Evolutionary conservation across 2,329 filamentous ascomycete genomes (phyloP), one percentile per base, ranked within the genome.

Genomic region (Mycogone perniciosa): DNA sequence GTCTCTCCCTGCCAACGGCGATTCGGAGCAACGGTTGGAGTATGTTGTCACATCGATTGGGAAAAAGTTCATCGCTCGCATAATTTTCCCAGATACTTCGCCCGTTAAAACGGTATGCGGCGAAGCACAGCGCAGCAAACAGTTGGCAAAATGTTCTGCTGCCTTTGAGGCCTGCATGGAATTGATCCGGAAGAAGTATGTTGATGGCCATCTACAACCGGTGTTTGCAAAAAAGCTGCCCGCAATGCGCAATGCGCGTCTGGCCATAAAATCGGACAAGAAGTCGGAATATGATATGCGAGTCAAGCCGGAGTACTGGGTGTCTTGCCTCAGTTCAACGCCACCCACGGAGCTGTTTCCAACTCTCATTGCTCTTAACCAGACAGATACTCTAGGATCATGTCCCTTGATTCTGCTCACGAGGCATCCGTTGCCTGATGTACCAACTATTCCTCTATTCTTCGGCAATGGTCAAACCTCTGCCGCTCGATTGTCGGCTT

Each of bases 121-220:
- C 5, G 73, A 71, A 6, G 70, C 81, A 0, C 81, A 85, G 50
- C 65, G 73, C 6, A 88, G 77, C 51, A 97, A 96, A 66, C 76
- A 83, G 31, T 70, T 86, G 13, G 92, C 93, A 4, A 95, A 93
- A 66, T 89, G 88, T 57, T 89, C 91, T 0, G 92, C 91, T 3
- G 92, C 93, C 0, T 97, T 92, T 64, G 81, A 90, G 61, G 81
- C 86, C 46, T 96, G 91, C 61, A 64, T 89, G 1, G 65, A 82
- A 54, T 75, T 99, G 11, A 75, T 85, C 44, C 74, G 80, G 52
- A 76, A 78, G 48, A 79, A 79, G 2, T 82, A 85, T 53, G 73
- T 99, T 5, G 81, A 96, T 62, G 77, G 83, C 1, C 73, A 89
- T 62, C 74, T 97, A 2, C 78, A 88, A 50, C 88, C 93, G 0